A percentile compares a stretch with the other conserved stretches of the same genome.
Conservation (phyloP, 2,329 filamentous ascomycete species). For the Xylariaceae sp. region DNA sequence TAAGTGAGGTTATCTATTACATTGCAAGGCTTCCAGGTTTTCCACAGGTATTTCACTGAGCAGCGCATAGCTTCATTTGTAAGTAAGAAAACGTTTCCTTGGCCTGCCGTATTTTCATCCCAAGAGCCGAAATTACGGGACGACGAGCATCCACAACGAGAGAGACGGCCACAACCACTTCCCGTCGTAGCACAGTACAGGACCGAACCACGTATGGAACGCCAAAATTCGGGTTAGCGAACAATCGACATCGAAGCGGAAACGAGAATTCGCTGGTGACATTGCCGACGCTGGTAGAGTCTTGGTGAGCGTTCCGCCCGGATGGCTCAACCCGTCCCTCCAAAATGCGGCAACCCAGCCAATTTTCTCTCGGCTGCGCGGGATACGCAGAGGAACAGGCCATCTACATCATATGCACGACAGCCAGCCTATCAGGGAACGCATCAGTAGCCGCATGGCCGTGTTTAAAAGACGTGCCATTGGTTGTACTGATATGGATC, state of each 20-base stretch:
- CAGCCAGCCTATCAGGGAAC: constrained; percentile 36
- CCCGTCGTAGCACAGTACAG: too few relatives aligned
- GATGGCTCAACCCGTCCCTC: constrained; percentile 21
- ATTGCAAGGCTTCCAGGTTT: constrained; percentile 3
- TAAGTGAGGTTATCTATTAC: constrained; percentile 23
- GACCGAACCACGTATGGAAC: constrained; percentile 1
- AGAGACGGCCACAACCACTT: too few relatives aligned
- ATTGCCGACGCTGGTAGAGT: constrained; percentile 9
- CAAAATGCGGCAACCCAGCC: constrained; percentile 28
- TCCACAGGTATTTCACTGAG: not conserved
- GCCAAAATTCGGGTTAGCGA: not conserved
- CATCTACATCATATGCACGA: constrained; percentile 35
- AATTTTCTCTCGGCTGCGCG: constrained; percentile 14
- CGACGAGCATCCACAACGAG: constrained; percentile 1
- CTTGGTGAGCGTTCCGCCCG: constrained; percentile 12
- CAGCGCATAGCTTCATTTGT: constrained; percentile 10
- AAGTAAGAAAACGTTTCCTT: constrained; percentile 23
- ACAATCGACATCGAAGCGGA: constrained; percentile 7
- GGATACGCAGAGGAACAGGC: constrained; percentile 15
- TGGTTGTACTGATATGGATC: constrained; percentile 39
- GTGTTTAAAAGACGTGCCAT: constrained; percentile 33
- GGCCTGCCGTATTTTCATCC: constrained; percentile 2
- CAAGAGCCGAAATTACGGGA: not conserved
- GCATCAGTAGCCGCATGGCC: constrained; percentile 41
- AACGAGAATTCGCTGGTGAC: not conserved